phyloP scores from a whole-genome alignment of 345 rosid genomes.

The Erysimum cheiranthoides region DNA sequence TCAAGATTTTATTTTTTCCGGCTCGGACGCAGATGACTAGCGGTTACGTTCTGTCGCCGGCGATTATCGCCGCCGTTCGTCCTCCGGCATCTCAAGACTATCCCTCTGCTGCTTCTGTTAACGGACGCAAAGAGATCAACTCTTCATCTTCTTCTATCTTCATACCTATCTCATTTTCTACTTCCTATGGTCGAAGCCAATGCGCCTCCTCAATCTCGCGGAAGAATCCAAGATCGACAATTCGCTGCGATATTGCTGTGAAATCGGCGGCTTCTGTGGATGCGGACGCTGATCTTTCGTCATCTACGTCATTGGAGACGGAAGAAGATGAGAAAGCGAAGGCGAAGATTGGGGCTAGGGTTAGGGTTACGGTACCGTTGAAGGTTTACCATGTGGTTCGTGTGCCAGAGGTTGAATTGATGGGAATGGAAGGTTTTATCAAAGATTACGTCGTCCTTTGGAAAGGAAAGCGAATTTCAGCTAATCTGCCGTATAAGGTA shows the following conservation, averaged over 20 bases:
- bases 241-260: constrained; percentile 53
- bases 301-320: constrained; percentile 41
- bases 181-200: constrained; percentile 35
- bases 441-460: constrained; percentile 74
- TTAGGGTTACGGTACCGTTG: constrained; percentile 78
- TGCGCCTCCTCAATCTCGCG: constrained; percentile 36
- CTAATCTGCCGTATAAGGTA: constrained; percentile 83
- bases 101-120: background rate
- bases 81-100: constrained; percentile 37
- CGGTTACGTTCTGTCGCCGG: constrained; percentile 39
- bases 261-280: constrained; percentile 46
- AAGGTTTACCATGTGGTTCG: constrained; percentile 89
- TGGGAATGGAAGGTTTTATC: constrained; percentile 76
- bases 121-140: constrained; percentile 21
- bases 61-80: constrained; percentile 39
- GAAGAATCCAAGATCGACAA: constrained; percentile 29
- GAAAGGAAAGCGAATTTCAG: constrained; percentile 84
- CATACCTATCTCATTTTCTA: constrained; percentile 24
- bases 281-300: constrained; percentile 34
- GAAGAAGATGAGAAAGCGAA: constrained; percentile 45
- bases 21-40: constrained; percentile 45
- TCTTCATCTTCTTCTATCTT: constrained; percentile 23
- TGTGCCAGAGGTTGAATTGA: constrained; percentile 74
- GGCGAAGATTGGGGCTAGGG: constrained; percentile 64
- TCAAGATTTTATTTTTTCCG: constrained; percentile 3